Base-by-base conservation (phyloP, 2,329 filamentous ascomycete species). In the Alternaria arborescens region DNA sequence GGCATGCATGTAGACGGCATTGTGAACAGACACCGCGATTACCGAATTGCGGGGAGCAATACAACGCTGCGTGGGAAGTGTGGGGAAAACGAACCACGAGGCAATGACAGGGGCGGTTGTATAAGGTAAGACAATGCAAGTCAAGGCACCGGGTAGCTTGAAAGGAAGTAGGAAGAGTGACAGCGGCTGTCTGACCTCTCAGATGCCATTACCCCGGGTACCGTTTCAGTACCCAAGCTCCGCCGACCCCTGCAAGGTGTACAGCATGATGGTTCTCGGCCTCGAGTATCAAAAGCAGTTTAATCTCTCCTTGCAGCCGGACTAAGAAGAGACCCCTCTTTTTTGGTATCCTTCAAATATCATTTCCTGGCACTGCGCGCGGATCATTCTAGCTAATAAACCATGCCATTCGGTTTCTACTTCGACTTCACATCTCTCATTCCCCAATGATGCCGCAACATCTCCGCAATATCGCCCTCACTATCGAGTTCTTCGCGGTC, bases 301-400 rank as follows among this genome's bases (percentile, higher is more conserved):
- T 73, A 74, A 76, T 75, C 70, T 72, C 70, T 76, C 73, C 70
- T 73, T 77, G 67, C 64, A 66, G 70, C 69, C 73, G 71, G 63
- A 62, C 67, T 70, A 71, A 75, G 71, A 24, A 50, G 71, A 69
- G 60, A 66, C 74, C 71, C 72, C 73, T 68, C 72, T 72, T 59
- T 71, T 63, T 63, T 63, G 66, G 67, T 66, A 71, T 67, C 65
- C 65, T 74, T 76, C 71, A 74, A 72, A 72, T 77, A 76, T 65
- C 70, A 69, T 75, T 73, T 67, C 65, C 66, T 68, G 63, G 68
- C 71, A 70, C 65, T 66, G 65, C 61, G 53, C 61, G 58, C 26
- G 41, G 34, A 67, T 64, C 67, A 36, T 64, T 67, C 70, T 69
- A 73, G 73, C 64, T 67, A 71, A 67, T 68, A 73, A 65, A 72